phyloP scores from a whole-genome alignment of 495 filamentous ascomycete species.

The Staphylotrichum tortipilum region DNA sequence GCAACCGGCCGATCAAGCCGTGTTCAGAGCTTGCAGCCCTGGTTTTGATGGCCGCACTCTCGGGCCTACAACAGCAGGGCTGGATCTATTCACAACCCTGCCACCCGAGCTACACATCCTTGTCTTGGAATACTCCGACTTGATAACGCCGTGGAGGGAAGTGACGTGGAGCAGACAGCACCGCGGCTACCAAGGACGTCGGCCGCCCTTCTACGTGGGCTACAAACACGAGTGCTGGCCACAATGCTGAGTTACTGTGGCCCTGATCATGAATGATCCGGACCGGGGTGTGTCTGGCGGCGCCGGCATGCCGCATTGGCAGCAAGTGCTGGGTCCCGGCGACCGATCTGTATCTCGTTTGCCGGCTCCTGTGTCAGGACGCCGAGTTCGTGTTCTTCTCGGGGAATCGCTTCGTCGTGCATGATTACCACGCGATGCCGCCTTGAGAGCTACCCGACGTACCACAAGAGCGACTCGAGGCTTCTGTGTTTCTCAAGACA shows the following conservation, averaged over 20 bases:
- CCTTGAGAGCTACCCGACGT: background rate
- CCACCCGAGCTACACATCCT: background rate
- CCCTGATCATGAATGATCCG: too few relatives aligned
- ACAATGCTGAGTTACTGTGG: background rate
- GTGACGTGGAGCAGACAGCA: slow-evolving; percentile 1
- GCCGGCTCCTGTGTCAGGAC: background rate
- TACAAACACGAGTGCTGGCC: background rate
- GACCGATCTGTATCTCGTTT: slow-evolving; percentile 1
- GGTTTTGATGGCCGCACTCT: too few relatives aligned
- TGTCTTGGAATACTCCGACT: slow-evolving; percentile 7
- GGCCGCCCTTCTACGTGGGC: background rate
- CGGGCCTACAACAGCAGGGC: too few relatives aligned
- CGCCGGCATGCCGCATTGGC: background rate
- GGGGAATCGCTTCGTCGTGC: slow-evolving; percentile 4
- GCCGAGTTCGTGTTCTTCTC: slow-evolving; percentile 10
- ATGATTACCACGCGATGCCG: background rate
- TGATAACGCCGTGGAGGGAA: slow-evolving; percentile 10
- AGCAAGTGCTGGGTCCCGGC: slow-evolving; percentile 7
- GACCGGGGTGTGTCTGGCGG: slow-evolving; percentile 2
- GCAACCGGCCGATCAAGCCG: background rate
- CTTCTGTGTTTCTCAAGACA: background rate
- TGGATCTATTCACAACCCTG: too few relatives aligned
- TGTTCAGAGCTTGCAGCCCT: background rate
- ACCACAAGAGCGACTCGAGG: background rate
- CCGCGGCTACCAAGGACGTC: background rate